phyloP scores from a whole-genome alignment of 75 land plant species.

The Larix kaempferi region DNA sequence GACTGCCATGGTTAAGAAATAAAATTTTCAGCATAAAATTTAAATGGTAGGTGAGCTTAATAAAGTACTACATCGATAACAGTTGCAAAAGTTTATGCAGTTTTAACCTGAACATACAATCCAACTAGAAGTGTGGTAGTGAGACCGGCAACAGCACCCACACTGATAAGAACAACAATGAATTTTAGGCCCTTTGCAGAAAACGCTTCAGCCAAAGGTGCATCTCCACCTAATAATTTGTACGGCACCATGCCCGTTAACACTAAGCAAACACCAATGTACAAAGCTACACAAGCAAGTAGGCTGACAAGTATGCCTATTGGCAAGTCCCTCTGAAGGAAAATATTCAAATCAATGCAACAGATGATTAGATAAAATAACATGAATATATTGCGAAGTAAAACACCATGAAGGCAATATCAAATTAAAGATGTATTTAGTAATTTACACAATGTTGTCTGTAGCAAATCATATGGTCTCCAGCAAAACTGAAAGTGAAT shows the following conservation, averaged over 20 bases:
- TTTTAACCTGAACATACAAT: conserved; percentile 93
- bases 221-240: conserved; percentile 71
- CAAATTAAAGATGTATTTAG: not conserved
- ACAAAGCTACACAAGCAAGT: conserved; percentile 66
- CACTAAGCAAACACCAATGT: conserved; percentile 88
- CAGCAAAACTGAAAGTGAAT: not conserved
- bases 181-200: conserved; percentile 60
- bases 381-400: too few species aligned
- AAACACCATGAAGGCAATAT: not conserved
- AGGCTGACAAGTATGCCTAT: conserved; percentile 89
- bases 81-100: not conserved
- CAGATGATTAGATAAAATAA: too few species aligned
- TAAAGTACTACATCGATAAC: not conserved
- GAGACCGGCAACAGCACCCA: conserved; percentile 94
- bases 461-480: not conserved
- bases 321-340: conserved; percentile 86
- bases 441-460: not conserved
- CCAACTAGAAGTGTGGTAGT: conserved; percentile 95
- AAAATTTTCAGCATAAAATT: conserved; percentile 2
- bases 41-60: not conserved
- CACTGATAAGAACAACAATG: conserved; percentile 69
- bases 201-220: conserved; percentile 88
- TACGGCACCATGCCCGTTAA: conserved; percentile 98
- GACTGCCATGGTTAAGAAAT: conserved; percentile 52
- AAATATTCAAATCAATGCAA: not conserved